Conservation (phyloP, 805 yeast species). For the Kluyveromyces aestuarii region DNA sequence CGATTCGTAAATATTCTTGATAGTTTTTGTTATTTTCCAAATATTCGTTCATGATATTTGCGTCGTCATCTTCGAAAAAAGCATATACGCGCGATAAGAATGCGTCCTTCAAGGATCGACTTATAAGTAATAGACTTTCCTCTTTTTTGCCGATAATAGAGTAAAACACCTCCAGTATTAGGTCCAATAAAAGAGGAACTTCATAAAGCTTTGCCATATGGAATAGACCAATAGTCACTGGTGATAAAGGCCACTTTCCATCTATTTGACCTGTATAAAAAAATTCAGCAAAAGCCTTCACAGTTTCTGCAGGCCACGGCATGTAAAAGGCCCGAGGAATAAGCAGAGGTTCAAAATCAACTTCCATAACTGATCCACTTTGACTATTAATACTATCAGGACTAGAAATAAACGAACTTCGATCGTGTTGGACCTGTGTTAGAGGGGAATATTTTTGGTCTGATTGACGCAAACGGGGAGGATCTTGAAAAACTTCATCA, state of each 20-base stretch:
- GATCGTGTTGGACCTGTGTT: constrained; percentile 2
- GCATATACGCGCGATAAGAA: constrained; percentile 17
- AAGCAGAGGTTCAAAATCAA: constrained; percentile 45
- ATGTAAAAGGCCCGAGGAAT: constrained; percentile 61
- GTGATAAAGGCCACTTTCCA: constrained; percentile 61
- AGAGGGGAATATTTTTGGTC: background rate
- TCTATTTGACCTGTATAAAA: constrained; percentile 75
- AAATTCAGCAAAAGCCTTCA: constrained; percentile 61
- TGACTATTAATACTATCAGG: constrained; percentile 13
- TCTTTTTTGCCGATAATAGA: constrained; percentile 66
- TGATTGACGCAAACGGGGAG: background rate
- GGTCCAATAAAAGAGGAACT: constrained; percentile 60
- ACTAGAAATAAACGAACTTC: constrained; percentile 7
- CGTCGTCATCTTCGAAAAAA: constrained; percentile 17
- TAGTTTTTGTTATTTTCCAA: constrained; percentile 22
- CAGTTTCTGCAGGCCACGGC: constrained; percentile 55
- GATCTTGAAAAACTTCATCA: constrained; percentile 2
- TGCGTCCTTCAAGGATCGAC: constrained; percentile 18
- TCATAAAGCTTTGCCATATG: constrained; percentile 56
- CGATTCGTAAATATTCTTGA: constrained; percentile 39
- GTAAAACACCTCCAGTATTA: constrained; percentile 58
- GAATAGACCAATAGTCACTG: constrained; percentile 58
- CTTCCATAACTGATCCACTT: constrained; percentile 5
- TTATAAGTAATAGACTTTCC: constrained; percentile 30
- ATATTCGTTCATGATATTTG: constrained; percentile 13